Percentiles rank a stretch among this genome's conserved stretches.
Evolutionary conservation across 2,329 filamentous ascomycete species (phyloP).

Genomic region (Rhynchosporium secalis): DNA sequence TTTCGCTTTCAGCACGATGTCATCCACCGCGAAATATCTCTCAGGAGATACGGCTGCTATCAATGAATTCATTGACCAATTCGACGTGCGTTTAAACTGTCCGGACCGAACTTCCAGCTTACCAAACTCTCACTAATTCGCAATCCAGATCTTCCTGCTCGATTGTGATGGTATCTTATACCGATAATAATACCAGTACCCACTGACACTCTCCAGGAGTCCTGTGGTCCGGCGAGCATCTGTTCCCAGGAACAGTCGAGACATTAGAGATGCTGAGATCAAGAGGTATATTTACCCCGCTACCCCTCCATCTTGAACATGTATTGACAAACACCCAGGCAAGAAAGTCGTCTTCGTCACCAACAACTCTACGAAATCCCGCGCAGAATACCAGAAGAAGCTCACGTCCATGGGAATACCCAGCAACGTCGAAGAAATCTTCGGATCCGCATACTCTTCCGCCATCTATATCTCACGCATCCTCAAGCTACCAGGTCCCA

Average conservation of each 20-base stretch:
- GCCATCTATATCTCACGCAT: slow-evolving; percentile 96
- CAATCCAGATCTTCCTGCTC: slow-evolving; percentile 77
- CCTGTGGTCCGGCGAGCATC: slow-evolving; percentile 90
- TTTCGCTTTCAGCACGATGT: slow-evolving; percentile 15
- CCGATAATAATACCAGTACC: slow-evolving; percentile 5
- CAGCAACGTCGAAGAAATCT: slow-evolving; percentile 82
- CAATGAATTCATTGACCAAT: slow-evolving; percentile 80
- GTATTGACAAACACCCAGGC: slow-evolving; percentile 50
- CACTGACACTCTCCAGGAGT: slow-evolving; percentile 62
- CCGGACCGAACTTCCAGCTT: slow-evolving; percentile 12
- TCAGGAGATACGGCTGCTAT: slow-evolving; percentile 78
- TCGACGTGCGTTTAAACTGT: slow-evolving; percentile 71
- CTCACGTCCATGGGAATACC: slow-evolving; percentile 80
- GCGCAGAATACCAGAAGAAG: slow-evolving; percentile 89
- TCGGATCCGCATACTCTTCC: slow-evolving; percentile 87
- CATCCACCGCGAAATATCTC: slow-evolving; percentile 59
- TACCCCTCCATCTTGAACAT: slow-evolving; percentile 9
- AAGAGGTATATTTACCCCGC: slow-evolving; percentile 54
- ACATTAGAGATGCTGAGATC: slow-evolving; percentile 80
- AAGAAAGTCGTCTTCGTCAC: slow-evolving; percentile 96
- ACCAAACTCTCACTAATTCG: slow-evolving; percentile 29
- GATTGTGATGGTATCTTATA: slow-evolving; percentile 84
- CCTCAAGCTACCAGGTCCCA: slow-evolving; percentile 72
- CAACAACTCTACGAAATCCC: slow-evolving; percentile 98
- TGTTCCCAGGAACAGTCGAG: slow-evolving; percentile 83